Evolutionary conservation across 2,329 filamentous ascomycete species (phyloP), one percentile per base, ranked within the genome.

Genomic region (Ophiostoma angusticollis): DNA sequence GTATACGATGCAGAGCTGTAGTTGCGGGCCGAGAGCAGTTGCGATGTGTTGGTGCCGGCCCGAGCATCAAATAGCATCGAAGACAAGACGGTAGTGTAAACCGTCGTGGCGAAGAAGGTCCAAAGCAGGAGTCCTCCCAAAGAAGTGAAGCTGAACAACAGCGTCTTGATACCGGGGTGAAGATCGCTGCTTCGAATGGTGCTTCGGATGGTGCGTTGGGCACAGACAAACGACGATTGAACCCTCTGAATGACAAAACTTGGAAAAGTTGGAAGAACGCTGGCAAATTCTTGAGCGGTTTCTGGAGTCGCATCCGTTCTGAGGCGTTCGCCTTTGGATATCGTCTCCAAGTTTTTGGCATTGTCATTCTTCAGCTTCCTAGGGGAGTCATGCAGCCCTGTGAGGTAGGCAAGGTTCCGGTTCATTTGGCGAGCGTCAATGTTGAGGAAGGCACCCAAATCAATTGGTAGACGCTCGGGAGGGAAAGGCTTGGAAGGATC

Each of bases 401-500:
- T 68, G 28, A 71, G 51, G 40, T 62, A 64, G n/a, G 67, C 64
- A 17, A 71, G 50, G 45, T 70, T 68, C 42, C 66, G 59, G 49
- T 70, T 71, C 60, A 71, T 64, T 52, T 71, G 67, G 35, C 66
- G 58, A 21, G 64, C 60, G 47, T 70, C 66, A 42, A 70, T 63
- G 42, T 65, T 65, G 40, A 65, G 54, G 46, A 70, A 71, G 9
- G 64, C 67, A 3, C 52, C 50, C 14, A 68, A 51, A 45, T 70
- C 66, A 38, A 70, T 64, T 6, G 67, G 67, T 13, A 68, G 50
- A 28, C 64, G 57, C 39, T 59, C 56, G 37, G 63, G 56, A 17
- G 58, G 51, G 14, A 56, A 53, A 21, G 48, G 55, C 17, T 53
- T 52, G 31, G 55, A 54, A 2, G 56, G 42, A 32, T 62, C 61